Conservation (phyloP, 331 rosid genomes). For the Spiraea crenata region DNA sequence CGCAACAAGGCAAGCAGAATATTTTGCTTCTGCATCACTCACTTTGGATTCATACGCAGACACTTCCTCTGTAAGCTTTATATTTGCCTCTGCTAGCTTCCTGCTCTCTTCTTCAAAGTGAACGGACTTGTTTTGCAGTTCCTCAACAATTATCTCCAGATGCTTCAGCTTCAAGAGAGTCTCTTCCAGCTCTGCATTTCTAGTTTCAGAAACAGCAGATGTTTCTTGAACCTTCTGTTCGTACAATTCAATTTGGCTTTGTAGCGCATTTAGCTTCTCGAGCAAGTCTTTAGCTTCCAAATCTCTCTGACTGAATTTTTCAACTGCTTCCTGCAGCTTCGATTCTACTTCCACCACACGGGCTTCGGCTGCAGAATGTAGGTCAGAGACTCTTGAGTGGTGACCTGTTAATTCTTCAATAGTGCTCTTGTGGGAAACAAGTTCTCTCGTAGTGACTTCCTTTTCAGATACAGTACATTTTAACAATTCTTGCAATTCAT, state of each 20-base stretch:
- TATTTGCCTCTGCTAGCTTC: conserved; percentile 51
- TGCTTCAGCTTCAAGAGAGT: conserved; percentile 53
- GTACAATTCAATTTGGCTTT: conserved; percentile 46
- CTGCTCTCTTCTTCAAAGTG: conserved; percentile 54
- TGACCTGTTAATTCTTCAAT: conserved; percentile 60
- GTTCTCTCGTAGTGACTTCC: conserved; percentile 51
- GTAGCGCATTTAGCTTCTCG: conserved; percentile 52
- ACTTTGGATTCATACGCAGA: conserved; percentile 57
- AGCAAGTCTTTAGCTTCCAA: conserved; percentile 70
- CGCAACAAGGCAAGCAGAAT: conserved; percentile 46
- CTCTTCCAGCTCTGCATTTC: conserved; percentile 54
- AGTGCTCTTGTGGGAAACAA: conserved; percentile 61
- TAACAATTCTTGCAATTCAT: conserved; percentile 70
- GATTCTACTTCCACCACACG: conserved; percentile 50
- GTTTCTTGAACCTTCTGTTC: conserved; percentile 55
- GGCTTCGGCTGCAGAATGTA: conserved; percentile 48
- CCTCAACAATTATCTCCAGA: conserved; percentile 57
- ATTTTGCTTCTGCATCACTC: conserved; percentile 48
- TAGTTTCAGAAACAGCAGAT: conserved; percentile 40
- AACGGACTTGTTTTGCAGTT: conserved; percentile 53
- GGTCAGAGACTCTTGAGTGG: conserved; percentile 65
- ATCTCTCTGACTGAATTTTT: conserved; percentile 57
- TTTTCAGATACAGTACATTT: conserved; percentile 60
- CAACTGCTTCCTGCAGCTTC: conserved; percentile 58
- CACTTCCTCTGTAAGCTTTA: conserved; percentile 58